Conservation (phyloP, 176 grass and related monocot genomes). For the Oryza punctata region DNA sequence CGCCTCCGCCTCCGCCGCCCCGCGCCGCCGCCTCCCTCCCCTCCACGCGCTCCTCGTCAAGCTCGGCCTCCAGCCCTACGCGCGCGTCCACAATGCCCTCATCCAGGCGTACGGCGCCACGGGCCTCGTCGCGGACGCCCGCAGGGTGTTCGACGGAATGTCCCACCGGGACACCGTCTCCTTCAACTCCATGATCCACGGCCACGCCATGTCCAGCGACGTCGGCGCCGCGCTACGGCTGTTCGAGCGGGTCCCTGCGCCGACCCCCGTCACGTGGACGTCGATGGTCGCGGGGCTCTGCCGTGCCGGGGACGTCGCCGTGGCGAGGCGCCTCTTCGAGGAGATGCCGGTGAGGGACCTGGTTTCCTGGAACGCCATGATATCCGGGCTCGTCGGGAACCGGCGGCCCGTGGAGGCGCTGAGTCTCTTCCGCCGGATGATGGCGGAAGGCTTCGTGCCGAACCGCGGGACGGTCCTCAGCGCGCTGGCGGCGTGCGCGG, state of each 20-base stretch:
- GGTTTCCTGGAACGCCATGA: constrained; percentile 16
- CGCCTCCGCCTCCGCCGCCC: neutral
- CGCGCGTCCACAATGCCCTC: constrained; percentile 4
- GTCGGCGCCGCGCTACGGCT: neutral
- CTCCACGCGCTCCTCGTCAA: neutral
- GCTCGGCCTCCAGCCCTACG: neutral
- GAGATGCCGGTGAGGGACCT: constrained; percentile 5
- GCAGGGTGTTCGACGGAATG: neutral
- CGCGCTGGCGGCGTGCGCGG: neutral
- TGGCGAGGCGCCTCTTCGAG: neutral
- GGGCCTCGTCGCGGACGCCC: neutral
- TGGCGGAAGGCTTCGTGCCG: neutral
- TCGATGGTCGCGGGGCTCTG: constrained; percentile 2
- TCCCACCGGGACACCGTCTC: neutral
- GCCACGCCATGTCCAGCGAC: neutral
- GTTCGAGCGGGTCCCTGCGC: neutral
- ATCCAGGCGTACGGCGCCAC: neutral
- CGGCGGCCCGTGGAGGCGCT: neutral
- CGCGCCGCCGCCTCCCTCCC: neutral
- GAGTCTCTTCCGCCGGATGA: neutral
- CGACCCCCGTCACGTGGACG: constrained; percentile 2
- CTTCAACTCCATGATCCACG: constrained; percentile 12
- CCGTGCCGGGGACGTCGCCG: neutral
- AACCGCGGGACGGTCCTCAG: neutral
- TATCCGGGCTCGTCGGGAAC: constrained; percentile 8